Percentiles rank a stretch among this genome's conserved stretches.
These are phyloP conservation scores for Gentiana straminea DNA, from an alignment of 257 asterid species.

Conservation along the genomic window DNA sequence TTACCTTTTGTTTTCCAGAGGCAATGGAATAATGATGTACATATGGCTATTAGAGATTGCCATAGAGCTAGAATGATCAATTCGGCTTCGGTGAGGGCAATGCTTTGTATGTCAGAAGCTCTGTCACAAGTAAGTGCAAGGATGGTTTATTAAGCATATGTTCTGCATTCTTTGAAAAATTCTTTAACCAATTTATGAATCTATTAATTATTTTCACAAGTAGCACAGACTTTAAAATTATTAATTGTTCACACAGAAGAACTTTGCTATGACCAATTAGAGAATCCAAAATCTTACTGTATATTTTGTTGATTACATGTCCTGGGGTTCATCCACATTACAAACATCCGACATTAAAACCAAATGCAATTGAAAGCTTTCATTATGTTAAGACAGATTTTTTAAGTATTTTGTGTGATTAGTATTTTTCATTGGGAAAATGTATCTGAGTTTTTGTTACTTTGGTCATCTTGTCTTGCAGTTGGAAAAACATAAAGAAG, in stretches of 20 bases:
- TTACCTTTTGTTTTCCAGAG: constrained; percentile 33
- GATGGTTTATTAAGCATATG: neutral
- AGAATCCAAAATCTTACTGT: too few species aligned
- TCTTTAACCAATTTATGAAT: too few species aligned
- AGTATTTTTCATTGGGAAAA: too few species aligned
- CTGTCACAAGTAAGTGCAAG: constrained; percentile 47
- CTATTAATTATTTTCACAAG: neutral
- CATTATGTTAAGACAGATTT: too few species aligned
- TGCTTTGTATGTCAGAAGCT: constrained; percentile 80
- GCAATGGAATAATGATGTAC: constrained; percentile 76
- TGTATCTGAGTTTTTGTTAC: neutral
- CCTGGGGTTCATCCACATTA: too few species aligned
- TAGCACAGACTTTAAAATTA: neutral
- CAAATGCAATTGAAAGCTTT: too few species aligned
- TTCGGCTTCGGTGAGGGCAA: constrained; percentile 61
- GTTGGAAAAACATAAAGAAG: constrained; percentile 77
- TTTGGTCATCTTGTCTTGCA: constrained; percentile 20
- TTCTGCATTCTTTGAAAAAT: too few species aligned
- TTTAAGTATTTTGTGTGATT: too few species aligned
- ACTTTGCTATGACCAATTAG: neutral
- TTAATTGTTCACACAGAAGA: neutral
- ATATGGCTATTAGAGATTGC: constrained; percentile 90
- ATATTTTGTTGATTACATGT: too few species aligned
- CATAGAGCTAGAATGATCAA: constrained; percentile 58
- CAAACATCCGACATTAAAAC: too few species aligned